Evolutionary conservation across 352 stramenopile species (phyloP).

Genomic region (Phytopythium ostracodes): DNA sequence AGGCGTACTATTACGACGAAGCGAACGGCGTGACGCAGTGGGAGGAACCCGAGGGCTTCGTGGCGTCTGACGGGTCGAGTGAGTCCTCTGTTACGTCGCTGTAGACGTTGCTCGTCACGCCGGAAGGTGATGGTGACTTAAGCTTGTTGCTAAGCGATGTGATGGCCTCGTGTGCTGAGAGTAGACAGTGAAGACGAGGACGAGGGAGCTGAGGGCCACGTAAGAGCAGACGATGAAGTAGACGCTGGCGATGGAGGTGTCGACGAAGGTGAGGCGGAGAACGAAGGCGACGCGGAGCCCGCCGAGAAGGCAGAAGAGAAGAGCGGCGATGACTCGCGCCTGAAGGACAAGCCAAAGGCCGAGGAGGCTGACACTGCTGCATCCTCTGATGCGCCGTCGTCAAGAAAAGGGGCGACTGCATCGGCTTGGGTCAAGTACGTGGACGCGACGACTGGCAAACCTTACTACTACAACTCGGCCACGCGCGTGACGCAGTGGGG

Average conservation of each 20-base stretch:
- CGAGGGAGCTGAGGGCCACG: neutral
- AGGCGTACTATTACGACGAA: constrained; percentile 75
- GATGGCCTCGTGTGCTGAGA: neutral
- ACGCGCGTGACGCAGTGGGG: constrained; percentile 75
- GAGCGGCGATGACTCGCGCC: neutral
- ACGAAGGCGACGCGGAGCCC: constrained; percentile 4
- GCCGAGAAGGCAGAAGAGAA: constrained; percentile 4
- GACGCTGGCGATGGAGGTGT: constrained; percentile 13
- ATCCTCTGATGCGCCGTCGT: neutral
- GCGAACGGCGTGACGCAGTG: constrained; percentile 66
- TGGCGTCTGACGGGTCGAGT: constrained; percentile 7
- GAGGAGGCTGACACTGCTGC: neutral
- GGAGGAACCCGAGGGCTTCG: constrained; percentile 57
- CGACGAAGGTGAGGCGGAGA: constrained; percentile 9
- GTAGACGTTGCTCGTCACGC: neutral
- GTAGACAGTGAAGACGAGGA: constrained; percentile 2
- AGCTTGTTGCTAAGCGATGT: neutral
- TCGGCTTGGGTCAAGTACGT: constrained; percentile 63
- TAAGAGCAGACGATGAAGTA: neutral
- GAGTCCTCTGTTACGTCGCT: neutral
- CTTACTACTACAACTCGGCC: constrained; percentile 69
- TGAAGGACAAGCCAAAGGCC: neutral
- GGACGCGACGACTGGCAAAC: constrained; percentile 57
- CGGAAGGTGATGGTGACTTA: constrained; percentile 3
- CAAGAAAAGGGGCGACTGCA: neutral